These are phyloP conservation scores for Magnaporthiopsis incrustans DNA, from an alignment of 2,329 filamentous ascomycete genomes.

Conservation along the genomic window DNA sequence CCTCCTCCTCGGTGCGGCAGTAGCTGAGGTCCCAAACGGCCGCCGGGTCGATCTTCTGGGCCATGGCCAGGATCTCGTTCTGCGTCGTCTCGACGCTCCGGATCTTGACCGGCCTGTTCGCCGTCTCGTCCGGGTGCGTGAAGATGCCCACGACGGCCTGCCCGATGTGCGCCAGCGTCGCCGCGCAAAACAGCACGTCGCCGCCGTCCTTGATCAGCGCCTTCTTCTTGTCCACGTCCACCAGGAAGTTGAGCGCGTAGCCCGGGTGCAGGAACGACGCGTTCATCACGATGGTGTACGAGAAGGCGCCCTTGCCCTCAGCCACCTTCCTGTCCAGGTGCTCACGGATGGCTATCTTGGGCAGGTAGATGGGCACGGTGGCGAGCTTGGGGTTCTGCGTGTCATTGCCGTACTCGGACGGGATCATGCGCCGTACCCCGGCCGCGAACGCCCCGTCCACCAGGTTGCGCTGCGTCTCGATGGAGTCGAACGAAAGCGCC, in stretches of 20 bases:
- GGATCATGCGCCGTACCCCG: conserved; percentile 14
- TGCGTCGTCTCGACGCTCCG: conserved; percentile 47
- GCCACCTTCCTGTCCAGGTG: conserved; percentile 5
- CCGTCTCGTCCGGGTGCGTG: conserved; percentile 36
- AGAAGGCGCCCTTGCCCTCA: conserved; percentile 11
- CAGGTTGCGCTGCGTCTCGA: conserved; percentile 20
- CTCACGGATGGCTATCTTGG: conserved; percentile 36
- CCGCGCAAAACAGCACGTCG: conserved; percentile 36
- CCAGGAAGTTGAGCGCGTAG: conserved; percentile 30
- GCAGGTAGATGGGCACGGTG: conserved; percentile 18
- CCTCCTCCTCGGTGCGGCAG: conserved; percentile 24
- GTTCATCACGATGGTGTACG: conserved; percentile 21
- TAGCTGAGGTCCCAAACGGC: conserved; percentile 40
- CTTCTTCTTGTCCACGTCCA: conserved; percentile 36
- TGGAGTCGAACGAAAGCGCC: conserved; percentile 33
- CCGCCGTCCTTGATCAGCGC: conserved; percentile 48
- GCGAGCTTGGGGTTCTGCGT: conserved; percentile 7
- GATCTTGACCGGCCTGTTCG: conserved; percentile 49
- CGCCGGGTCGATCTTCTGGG: conserved; percentile 22
- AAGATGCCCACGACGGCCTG: conserved; percentile 41
- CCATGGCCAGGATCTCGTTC: conserved; percentile 36
- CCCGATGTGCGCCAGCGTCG: conserved; percentile 41
- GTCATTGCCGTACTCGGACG: conserved; percentile 14
- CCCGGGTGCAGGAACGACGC: conserved; percentile 22
- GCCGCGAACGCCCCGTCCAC: conserved; percentile 14